Evolutionary conservation across 1,284 basidiomycete genomes (phyloP).

Genomic region (Malassezia nana): DNA sequence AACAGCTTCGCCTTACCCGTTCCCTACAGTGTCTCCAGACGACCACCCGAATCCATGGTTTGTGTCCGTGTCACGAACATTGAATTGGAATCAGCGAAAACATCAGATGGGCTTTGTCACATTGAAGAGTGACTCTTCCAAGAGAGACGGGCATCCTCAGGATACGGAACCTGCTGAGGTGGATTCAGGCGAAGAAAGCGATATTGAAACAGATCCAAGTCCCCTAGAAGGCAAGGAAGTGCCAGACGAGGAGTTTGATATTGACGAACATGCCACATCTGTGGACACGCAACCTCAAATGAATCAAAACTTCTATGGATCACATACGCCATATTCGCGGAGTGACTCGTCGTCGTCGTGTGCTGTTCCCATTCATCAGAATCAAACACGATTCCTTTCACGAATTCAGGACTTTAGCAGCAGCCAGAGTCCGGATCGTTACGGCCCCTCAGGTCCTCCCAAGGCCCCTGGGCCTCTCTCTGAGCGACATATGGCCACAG

Average conservation of each 20-base stretch:
- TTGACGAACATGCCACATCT: constrained; percentile 38
- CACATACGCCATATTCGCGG: constrained; percentile 21
- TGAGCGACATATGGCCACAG: constrained; percentile 35
- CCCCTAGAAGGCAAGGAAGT: constrained; percentile 1
- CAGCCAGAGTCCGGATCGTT: constrained; percentile 29
- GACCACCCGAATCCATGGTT: constrained; percentile 99
- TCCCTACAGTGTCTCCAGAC: constrained; percentile 94
- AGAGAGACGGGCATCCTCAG: background rate
- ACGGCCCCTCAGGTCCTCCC: constrained; percentile 37
- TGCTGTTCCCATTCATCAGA: background rate
- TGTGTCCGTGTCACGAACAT: constrained; percentile 83
- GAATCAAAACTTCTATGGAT: constrained; percentile 15
- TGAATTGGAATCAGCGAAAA: constrained; percentile 60
- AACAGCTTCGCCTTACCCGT: constrained; percentile 92
- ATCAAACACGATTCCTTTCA: constrained; percentile 14
- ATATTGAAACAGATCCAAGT: background rate
- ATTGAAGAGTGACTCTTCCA: background rate
- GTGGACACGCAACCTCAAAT: background rate
- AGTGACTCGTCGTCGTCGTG: constrained; percentile 13
- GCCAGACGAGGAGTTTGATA: constrained; percentile 37
- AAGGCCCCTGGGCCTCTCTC: constrained; percentile 34
- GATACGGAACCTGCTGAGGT: background rate
- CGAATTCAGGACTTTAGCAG: background rate
- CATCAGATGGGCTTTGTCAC: constrained; percentile 42
- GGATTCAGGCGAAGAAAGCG: background rate